A percentile compares a stretch with the other conserved stretches of the same genome.
These are phyloP conservation scores for Ceratocystis huliohia DNA, from an alignment of 2,329 filamentous ascomycete genomes.

Conservation along the genomic window DNA sequence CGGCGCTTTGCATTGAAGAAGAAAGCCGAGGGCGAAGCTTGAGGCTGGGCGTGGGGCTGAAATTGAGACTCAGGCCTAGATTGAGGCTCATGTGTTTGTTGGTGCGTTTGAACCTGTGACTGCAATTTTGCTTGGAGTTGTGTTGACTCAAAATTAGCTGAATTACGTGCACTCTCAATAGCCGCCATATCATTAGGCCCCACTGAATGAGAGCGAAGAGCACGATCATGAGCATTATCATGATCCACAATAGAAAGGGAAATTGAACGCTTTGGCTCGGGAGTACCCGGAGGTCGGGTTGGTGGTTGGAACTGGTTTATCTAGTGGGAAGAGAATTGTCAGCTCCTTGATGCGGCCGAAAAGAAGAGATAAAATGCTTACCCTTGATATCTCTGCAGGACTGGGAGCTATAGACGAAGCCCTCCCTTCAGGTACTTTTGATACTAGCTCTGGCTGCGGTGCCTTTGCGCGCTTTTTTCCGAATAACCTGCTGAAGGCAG, in stretches of 20 bases:
- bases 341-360: not conserved
- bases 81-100: slow-evolving; percentile 17
- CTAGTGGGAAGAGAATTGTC: not conserved
- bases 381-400: not conserved
- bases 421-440: slow-evolving; percentile 13
- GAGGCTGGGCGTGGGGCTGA: not conserved
- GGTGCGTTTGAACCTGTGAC: slow-evolving; percentile 2
- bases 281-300: not conserved
- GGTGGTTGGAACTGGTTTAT: not conserved
- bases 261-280: slow-evolving; percentile 40
- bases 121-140: slow-evolving; percentile 4
- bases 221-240: slow-evolving; percentile 48
- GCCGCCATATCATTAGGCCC: slow-evolving; percentile 42
- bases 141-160: slow-evolving; percentile 34
- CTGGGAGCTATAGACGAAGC: not conserved
- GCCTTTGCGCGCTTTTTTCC: slow-evolving; percentile 38
- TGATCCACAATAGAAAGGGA: slow-evolving; percentile 50
- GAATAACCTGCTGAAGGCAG: slow-evolving; percentile 45
- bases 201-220: slow-evolving; percentile 49
- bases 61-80: not conserved
- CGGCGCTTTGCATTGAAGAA: slow-evolving; percentile 13
- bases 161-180: slow-evolving; percentile 43
- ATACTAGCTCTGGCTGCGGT: slow-evolving; percentile 26
- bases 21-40: not conserved
- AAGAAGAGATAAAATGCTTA: not conserved